A percentile compares a stretch with the other conserved stretches of the same genome.
phyloP scores from a whole-genome alignment of 2,329 filamentous ascomycete species.

The Ophiostoma sp. region DNA sequence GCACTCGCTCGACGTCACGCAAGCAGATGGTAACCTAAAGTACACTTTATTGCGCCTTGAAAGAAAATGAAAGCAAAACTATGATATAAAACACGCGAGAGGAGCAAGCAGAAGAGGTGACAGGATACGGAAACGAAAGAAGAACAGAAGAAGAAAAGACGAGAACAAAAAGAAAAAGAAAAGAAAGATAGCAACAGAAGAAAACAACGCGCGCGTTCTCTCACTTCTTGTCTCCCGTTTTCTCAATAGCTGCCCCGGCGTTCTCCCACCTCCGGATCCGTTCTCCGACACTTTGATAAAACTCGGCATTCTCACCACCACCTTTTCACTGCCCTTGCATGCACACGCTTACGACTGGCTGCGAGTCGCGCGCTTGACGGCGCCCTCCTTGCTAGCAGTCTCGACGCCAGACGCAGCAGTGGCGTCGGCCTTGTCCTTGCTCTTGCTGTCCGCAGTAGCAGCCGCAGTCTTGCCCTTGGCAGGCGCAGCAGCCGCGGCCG shows the following conservation, averaged over 20 bases:
- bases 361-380: constrained; percentile 54
- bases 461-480: constrained; percentile 57
- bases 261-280: not conserved
- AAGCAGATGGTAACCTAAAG: not conserved
- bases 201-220: not conserved
- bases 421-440: constrained; percentile 61
- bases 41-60: constrained; percentile 21
- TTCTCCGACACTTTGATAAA: not conserved
- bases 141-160: not conserved
- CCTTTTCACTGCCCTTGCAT: not conserved
- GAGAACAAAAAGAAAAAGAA: not conserved
- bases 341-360: constrained; percentile 42
- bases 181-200: not conserved
- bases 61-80: constrained; percentile 5
- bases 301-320: not conserved
- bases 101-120: constrained; percentile 6
- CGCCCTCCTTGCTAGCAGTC: constrained; percentile 63
- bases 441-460: constrained; percentile 48
- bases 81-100: constrained; percentile 13
- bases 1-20: not conserved
- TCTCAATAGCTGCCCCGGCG: not conserved
- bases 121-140: not conserved
- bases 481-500: constrained; percentile 49
- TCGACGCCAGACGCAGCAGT: constrained; percentile 59
- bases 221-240: not conserved